Base-by-base conservation (phyloP, 768 basidiomycete genomes). In the Lactarius quietus region DNA sequence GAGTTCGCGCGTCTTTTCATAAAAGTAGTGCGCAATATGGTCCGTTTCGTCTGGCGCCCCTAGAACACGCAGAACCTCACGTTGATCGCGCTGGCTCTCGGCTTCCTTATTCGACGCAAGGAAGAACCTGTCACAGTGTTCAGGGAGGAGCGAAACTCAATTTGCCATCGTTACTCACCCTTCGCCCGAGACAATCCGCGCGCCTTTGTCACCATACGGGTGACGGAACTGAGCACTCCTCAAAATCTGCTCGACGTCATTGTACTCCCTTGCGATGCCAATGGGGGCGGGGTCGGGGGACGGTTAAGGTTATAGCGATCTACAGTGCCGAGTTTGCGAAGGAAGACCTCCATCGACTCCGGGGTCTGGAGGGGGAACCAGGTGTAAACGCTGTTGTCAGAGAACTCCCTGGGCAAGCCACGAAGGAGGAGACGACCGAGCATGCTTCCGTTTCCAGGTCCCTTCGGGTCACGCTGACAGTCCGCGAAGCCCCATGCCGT, bases 311-410 rank as follows among this genome's bases (percentile, higher is more conserved):
- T 80, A 68, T 93, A 93, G 54, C 82, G 75, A 31, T 83, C 78
- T 18, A 77, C 63, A 28, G 83, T 76, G 45, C 82, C 81, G 41
- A 92, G 71, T 36, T 89, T 83, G 59, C 73, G 79, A 61, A 93
- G 76, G 72, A 86, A 73, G 1, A 71, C 75, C 64, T 83, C 76
- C 90, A 93, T 92, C 1, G 85, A 74, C 0, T 80, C 78, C 3
- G 92, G 92, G 0, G 87, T 89, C 86, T 93, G 87, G 52, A 93
- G 79, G n/a, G 92, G 89, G 87, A 93, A 93, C 84, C 90, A 92
- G 4, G 92, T 86, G 72, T 90, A 93, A 56, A 84, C 77, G 65
- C 88, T 90, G 73, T 88, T 85, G 64, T 83, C 81, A 0, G 82
- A 80, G 76, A 81, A 93, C 72, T 90, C 77, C 57, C 85, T 75